These are phyloP conservation scores for Saccharomycopsis schoenii DNA, from an alignment of 805 yeast species.

Conservation along the genomic window DNA sequence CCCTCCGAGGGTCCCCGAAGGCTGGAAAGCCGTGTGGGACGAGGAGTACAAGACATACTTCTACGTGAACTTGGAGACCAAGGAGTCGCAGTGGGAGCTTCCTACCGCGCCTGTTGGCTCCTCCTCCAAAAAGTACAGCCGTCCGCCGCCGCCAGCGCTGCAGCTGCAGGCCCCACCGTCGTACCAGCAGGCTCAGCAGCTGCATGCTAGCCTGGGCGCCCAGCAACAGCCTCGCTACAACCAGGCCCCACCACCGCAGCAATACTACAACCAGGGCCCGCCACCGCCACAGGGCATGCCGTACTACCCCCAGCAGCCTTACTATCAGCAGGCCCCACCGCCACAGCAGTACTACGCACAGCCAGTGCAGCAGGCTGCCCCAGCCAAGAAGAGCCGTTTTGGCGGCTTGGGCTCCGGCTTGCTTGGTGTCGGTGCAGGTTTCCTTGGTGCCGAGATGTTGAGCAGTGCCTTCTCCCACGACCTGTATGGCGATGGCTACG, in stretches of 20 bases:
- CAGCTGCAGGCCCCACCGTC: slow-evolving; percentile 10
- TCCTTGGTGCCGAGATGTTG: slow-evolving; percentile 50
- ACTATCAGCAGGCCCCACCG: slow-evolving; percentile 19
- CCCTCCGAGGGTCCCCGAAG: slow-evolving; percentile 48
- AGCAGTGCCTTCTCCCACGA: slow-evolving; percentile 33
- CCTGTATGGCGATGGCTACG: slow-evolving; percentile 16
- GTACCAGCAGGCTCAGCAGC: slow-evolving; percentile 5
- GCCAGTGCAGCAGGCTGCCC: slow-evolving; percentile 13
- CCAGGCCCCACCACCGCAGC: slow-evolving; percentile 17
- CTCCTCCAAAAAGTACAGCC: slow-evolving; percentile 16
- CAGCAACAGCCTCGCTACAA: slow-evolving; percentile 12
- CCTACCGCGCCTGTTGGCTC: slow-evolving; percentile 33
- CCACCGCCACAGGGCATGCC: slow-evolving; percentile 11
- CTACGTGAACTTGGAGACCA: slow-evolving; percentile 64
- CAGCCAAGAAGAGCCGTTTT: slow-evolving; percentile 21
- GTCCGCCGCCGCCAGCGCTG: slow-evolving; percentile 19
- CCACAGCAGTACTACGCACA: slow-evolving; percentile 14
- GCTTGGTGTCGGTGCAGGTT: slow-evolving; percentile 45
- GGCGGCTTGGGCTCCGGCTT: slow-evolving; percentile 32
- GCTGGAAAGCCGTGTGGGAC: slow-evolving; percentile 71
- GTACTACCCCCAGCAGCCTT: slow-evolving; percentile 18
- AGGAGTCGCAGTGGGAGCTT: slow-evolving; percentile 84
- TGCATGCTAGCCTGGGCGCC: slow-evolving; percentile 1
- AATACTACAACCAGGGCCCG: slow-evolving; percentile 17
- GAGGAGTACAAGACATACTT: slow-evolving; percentile 60